Evolutionary conservation across 768 basidiomycete species (phyloP).

Genomic region (Lentinula sp.): DNA sequence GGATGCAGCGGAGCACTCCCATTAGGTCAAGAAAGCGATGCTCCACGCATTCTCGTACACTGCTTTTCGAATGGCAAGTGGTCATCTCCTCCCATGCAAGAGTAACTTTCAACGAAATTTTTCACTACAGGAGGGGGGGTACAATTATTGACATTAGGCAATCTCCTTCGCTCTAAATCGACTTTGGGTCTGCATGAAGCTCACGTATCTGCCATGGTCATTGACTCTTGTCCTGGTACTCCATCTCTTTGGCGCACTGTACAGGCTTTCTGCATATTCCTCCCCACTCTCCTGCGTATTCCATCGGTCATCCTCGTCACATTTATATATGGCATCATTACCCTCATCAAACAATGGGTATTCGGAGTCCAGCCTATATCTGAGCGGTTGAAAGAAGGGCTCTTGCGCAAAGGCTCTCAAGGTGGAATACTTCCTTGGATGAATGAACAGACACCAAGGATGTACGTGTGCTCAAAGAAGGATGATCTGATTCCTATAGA

Average conservation of each 20-base stretch:
- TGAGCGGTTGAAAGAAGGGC: slow-evolving; percentile 18
- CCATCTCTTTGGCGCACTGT: slow-evolving; percentile 19
- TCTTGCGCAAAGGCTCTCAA: slow-evolving; percentile 19
- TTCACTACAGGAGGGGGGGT: slow-evolving; percentile 29
- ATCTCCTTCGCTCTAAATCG: slow-evolving; percentile 19
- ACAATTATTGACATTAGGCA: slow-evolving; percentile 28
- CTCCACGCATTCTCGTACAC: slow-evolving; percentile 35
- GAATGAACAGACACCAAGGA: slow-evolving; percentile 27
- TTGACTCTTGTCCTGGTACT: slow-evolving; percentile 42
- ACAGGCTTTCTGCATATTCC: slow-evolving; percentile 26
- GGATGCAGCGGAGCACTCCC: slow-evolving; percentile 28
- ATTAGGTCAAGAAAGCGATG: slow-evolving; percentile 5
- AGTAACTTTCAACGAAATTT: neutral
- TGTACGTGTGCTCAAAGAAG: slow-evolving; percentile 39
- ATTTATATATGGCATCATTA: slow-evolving; percentile 18
- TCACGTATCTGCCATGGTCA: slow-evolving; percentile 24
- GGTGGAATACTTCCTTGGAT: slow-evolving; percentile 30
- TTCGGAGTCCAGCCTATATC: slow-evolving; percentile 17
- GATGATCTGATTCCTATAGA: slow-evolving; percentile 33
- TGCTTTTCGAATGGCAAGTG: slow-evolving; percentile 41
- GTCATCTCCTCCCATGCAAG: slow-evolving; percentile 8
- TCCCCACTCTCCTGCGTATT: slow-evolving; percentile 17
- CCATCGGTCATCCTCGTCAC: slow-evolving; percentile 19
- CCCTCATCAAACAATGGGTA: slow-evolving; percentile 18
- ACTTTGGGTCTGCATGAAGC: neutral